Percentiles rank a stretch among this genome's conserved stretches.
phyloP scores from a whole-genome alignment of 805 yeast genomes.

The Saturnispora mendoncae region DNA sequence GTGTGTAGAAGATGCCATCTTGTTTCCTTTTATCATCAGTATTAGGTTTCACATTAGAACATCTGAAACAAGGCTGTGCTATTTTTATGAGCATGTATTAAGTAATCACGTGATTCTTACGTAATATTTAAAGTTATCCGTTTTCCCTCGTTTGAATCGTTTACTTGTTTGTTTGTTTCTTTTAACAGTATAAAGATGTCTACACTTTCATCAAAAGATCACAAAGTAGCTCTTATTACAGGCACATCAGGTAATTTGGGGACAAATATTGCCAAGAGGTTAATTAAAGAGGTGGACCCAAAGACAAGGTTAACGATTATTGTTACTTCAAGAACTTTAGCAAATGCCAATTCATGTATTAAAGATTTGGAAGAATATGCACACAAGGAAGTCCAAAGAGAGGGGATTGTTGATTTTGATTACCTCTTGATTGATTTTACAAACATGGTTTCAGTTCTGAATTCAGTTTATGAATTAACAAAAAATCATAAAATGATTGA shows the following conservation, averaged over 20 bases:
- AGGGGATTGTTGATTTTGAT: constrained; percentile 69
- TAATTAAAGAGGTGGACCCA: constrained; percentile 51
- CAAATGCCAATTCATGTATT: constrained; percentile 73
- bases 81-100: neutral
- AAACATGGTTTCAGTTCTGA: constrained; percentile 74
- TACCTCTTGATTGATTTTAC: constrained; percentile 84
- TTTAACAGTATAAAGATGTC: constrained; percentile 1
- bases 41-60: constrained; percentile 2
- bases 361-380: constrained; percentile 40
- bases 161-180: neutral
- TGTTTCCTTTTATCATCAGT: neutral
- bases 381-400: constrained; percentile 27
- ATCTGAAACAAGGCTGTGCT: constrained; percentile 10
- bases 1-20: too few relatives aligned
- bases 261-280: constrained; percentile 70
- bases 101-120: neutral
- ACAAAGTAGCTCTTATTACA: constrained; percentile 28
- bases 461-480: constrained; percentile 62
- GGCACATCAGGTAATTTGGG: constrained; percentile 63
- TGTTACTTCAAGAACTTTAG: constrained; percentile 83
- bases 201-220: constrained; percentile 10
- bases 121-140: neutral
- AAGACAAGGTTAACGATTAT: constrained; percentile 61
- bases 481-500: constrained; percentile 61
- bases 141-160: neutral